A percentile compares a stretch with the other conserved stretches of the same genome.
These are phyloP conservation scores for Kurtzmaniella quercitrusa DNA, from an alignment of 1,139 yeast species.

Conservation along the genomic window DNA sequence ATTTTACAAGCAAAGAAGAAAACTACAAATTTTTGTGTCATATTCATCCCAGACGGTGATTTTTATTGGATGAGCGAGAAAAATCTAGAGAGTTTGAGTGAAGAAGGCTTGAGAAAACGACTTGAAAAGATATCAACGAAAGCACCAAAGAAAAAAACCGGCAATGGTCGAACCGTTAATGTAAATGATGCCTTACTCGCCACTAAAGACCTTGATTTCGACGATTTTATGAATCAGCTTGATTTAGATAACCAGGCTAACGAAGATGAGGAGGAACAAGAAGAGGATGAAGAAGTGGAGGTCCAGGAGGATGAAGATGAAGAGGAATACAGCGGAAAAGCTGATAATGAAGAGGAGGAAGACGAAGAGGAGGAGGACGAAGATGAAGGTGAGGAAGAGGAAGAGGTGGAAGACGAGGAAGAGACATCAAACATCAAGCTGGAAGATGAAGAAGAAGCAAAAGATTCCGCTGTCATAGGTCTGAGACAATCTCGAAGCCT, in stretches of 20 bases:
- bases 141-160: constrained; percentile 17
- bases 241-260: constrained; percentile 19
- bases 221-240: constrained; percentile 33
- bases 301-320: constrained; percentile 20
- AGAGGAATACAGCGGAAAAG: constrained; percentile 13
- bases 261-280: constrained; percentile 25
- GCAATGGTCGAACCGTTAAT: constrained; percentile 26
- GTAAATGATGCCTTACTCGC: constrained; percentile 41
- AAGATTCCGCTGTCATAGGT: constrained; percentile 12
- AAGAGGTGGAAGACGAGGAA: constrained; percentile 10
- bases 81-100: constrained; percentile 29
- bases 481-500: not conserved
- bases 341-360: constrained; percentile 16
- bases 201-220: constrained; percentile 35
- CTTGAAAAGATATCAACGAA: constrained; percentile 28
- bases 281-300: constrained; percentile 25
- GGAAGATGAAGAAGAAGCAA: constrained; percentile 10
- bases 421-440: constrained; percentile 12
- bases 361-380: constrained; percentile 12
- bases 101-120: constrained; percentile 24
- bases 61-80: constrained; percentile 45
- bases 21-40: constrained; percentile 38
- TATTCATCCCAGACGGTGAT: constrained; percentile 48
- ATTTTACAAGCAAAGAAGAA: constrained; percentile 39
- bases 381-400: constrained; percentile 11